Evolutionary conservation across 805 yeast genomes (phyloP), one percentile per base, ranked within the genome.

Genomic region (Cyberlindnera meyerae): DNA sequence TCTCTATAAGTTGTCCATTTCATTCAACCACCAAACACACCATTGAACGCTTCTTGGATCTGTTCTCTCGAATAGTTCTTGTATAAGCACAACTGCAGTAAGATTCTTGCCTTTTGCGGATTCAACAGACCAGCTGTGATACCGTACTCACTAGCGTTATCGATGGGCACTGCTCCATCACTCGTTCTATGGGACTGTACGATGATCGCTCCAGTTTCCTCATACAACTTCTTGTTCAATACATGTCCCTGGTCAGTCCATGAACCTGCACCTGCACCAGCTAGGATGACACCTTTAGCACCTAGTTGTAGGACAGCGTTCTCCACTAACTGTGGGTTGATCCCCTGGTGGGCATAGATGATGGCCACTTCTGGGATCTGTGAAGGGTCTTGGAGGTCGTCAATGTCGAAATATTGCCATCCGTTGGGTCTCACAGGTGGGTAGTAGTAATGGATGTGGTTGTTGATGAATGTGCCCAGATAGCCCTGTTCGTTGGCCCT

Each of bases 241-340:
- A 47, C 51, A 7, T 64, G 67, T 17, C 77, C 68, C 56, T 77
- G 54, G 21, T 24, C 22, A 7, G 54, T 49, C 52, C 53, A 47
- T 4, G 82, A 73, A 1, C 86, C 85, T 2, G 85, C 83, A 18
- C 86, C 86, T 73, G 77, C 68, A 5, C 83, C 77, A 0, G 85
- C 86, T 33, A 78, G 61, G 4, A 79, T 73, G 18, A 79, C 54
- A 12, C 84, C 86, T 27, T 66, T 63, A 20, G 71, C 71, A 15
- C 60, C 57, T 33, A 71, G 44, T 3, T 65, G 64, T 9, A 8
- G 64, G 11, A 71, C 63, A 0, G 73, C 66, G 20, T 71, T 43
- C 12, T 61, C 63, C 8, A 77, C 58, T n/a, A 78, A 45, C 24
- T 65, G 62, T 24, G 71, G 59, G 37, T 71, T 66, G 35, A 79